Evolutionary conservation across 2,329 filamentous ascomycete species (phyloP).

Genomic region (Claviceps pazoutovae): DNA sequence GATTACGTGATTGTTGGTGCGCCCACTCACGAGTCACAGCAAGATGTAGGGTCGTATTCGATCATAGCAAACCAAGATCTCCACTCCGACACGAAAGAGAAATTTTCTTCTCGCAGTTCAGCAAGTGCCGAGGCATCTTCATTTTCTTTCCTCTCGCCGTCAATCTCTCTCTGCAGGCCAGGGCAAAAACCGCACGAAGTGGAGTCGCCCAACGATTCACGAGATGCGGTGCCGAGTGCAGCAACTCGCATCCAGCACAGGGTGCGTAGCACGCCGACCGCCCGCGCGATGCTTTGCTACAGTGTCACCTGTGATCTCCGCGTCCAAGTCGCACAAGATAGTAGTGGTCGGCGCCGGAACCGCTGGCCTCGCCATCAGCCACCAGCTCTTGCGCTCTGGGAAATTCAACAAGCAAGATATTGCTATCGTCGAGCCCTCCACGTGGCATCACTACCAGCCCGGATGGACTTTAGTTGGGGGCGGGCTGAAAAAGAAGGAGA

Average conservation of each 20-base stretch:
- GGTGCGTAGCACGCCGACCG: neutral
- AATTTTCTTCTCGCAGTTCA: neutral
- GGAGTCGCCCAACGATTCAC: neutral
- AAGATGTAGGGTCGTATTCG: neutral
- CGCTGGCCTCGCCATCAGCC: constrained; percentile 50
- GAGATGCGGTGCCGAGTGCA: neutral
- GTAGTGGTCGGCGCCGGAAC: constrained; percentile 54
- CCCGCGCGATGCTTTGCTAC: constrained; percentile 8
- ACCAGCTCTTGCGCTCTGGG: constrained; percentile 49
- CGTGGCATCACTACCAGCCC: constrained; percentile 54
- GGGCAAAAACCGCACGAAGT: neutral
- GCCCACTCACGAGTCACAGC: neutral
- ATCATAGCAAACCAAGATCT: neutral
- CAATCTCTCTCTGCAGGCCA: neutral
- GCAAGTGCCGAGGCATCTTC: neutral
- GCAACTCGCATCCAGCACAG: neutral
- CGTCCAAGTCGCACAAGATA: constrained; percentile 38
- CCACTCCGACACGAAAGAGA: neutral
- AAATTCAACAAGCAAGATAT: constrained; percentile 46
- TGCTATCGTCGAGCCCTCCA: constrained; percentile 47
- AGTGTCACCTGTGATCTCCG: constrained; percentile 18
- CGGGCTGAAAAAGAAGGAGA: constrained; percentile 48
- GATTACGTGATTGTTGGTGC: neutral
- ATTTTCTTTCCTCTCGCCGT: neutral
- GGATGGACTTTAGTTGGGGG: constrained; percentile 57